A percentile compares a stretch with the other conserved stretches of the same genome.
These are phyloP conservation scores for Chaetomiaceae sp. DNA, from an alignment of 2,329 filamentous ascomycete species.

Conservation along the genomic window DNA sequence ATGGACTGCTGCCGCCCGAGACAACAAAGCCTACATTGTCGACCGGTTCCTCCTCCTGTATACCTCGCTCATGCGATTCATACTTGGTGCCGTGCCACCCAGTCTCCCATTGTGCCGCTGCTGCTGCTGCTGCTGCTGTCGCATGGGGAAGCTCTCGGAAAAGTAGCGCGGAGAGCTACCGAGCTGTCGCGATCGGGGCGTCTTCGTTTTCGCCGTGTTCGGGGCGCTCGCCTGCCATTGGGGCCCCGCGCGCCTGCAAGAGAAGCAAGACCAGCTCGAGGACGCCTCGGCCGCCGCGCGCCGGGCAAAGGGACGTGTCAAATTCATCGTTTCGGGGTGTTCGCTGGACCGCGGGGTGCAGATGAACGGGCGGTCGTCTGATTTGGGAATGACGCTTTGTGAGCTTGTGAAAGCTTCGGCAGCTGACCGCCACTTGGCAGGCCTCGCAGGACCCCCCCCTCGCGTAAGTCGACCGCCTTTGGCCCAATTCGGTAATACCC, in stretches of 20 bases:
- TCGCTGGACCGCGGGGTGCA: too few relatives aligned
- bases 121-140: constrained; percentile 25
- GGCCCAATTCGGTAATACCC: too few relatives aligned
- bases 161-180: constrained; percentile 11
- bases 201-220: not conserved
- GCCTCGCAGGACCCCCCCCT: too few relatives aligned
- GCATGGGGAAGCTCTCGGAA: constrained; percentile 15
- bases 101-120: constrained; percentile 21
- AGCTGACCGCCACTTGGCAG: too few relatives aligned
- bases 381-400: not conserved
- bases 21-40: constrained; percentile 47
- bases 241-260: constrained; percentile 14
- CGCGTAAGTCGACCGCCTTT: too few relatives aligned
- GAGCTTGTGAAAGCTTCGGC: too few relatives aligned
- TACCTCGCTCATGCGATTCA: constrained; percentile 58
- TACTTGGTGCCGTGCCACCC: constrained; percentile 38
- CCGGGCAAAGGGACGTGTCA: constrained; percentile 19
- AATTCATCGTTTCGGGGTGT: constrained; percentile 16
- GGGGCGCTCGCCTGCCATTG: constrained; percentile 6
- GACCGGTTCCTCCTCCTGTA: constrained; percentile 64
- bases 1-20: too few relatives aligned
- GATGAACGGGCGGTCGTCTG: constrained; percentile 1
- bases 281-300: constrained; percentile 12
- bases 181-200: not conserved
- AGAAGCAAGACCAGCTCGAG: constrained; percentile 16